Conservation (phyloP, 2,329 filamentous ascomycete genomes). For the Neonectria sp. region DNA sequence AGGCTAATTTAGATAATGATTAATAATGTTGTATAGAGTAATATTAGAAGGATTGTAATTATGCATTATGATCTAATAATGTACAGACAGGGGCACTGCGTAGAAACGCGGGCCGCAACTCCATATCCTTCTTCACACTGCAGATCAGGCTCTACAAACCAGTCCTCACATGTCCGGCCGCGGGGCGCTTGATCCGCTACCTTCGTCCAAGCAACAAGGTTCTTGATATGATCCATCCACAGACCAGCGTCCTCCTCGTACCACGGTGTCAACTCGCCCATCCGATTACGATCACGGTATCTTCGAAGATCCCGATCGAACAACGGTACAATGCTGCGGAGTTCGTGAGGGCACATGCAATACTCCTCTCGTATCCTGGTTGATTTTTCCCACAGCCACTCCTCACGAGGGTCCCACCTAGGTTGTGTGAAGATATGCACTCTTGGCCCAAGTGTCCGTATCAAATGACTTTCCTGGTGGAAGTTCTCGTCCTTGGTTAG, state of each 20-base stretch:
- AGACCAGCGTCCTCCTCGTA: background rate
- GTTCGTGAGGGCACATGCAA: background rate
- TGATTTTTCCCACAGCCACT: background rate
- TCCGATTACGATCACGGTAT: no score
- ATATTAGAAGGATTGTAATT: no score
- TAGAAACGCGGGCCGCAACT: no score
- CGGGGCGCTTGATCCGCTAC: background rate
- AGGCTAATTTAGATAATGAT: no score
- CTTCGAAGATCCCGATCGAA: no score
- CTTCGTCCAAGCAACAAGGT: background rate
- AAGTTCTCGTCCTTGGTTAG: background rate
- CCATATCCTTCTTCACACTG: no score
- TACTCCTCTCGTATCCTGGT: background rate
- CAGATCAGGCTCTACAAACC: background rate
- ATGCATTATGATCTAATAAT: no score
- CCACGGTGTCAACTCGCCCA: background rate
- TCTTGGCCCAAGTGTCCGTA: background rate
- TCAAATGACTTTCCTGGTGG: rapidly evolving
- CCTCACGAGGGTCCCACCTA: background rate
- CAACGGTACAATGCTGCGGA: no score
- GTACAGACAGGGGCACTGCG: no score
- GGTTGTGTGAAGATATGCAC: background rate
- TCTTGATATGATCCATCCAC: background rate
- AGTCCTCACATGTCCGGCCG: background rate
- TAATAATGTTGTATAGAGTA: no score